phyloP scores from a whole-genome alignment of 805 yeast genomes.

The Candida pseudofarinosa region DNA sequence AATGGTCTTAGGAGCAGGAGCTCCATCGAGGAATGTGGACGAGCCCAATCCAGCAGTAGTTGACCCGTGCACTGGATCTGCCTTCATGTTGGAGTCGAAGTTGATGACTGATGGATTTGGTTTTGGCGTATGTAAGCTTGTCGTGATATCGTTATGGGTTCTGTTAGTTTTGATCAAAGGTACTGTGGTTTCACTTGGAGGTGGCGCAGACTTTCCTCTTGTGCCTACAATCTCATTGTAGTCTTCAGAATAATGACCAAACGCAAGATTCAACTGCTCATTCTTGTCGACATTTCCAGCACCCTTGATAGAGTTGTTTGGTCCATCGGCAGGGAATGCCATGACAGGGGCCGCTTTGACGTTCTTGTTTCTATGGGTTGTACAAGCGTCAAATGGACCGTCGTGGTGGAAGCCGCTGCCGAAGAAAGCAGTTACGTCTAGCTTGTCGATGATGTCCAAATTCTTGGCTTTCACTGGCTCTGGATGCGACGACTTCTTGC shows the following conservation, averaged over 20 bases:
- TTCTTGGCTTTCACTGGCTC: constrained; percentile 58
- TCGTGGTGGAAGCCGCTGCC: constrained; percentile 97
- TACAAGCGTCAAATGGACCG: constrained; percentile 98
- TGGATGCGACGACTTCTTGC: constrained; percentile 38
- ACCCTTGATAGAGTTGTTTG: constrained; percentile 81
- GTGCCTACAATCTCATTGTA: constrained; percentile 32
- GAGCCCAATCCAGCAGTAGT: constrained; percentile 87
- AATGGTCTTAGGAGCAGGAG: constrained; percentile 69
- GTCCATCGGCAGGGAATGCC: constrained; percentile 96
- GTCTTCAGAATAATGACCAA: constrained; percentile 62
- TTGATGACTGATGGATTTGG: constrained; percentile 51
- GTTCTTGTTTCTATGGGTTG: constrained; percentile 88
- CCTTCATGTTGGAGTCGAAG: constrained; percentile 67
- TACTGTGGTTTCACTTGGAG: constrained; percentile 6
- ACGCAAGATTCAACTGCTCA: constrained; percentile 66
- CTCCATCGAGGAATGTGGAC: constrained; percentile 90
- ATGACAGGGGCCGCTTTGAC: constrained; percentile 78
- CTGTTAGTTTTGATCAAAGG: constrained; percentile 17
- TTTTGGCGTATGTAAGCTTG: constrained; percentile 38
- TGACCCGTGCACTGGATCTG: constrained; percentile 78
- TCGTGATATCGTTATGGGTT: constrained; percentile 14
- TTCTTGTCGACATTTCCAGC: constrained; percentile 43
- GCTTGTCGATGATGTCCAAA: constrained; percentile 88
- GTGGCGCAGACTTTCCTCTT: constrained; percentile 8
- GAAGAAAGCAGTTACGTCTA: constrained; percentile 92